Conservation (phyloP, 1,284 basidiomycete species). For the Cryptococcus floricola region DNA sequence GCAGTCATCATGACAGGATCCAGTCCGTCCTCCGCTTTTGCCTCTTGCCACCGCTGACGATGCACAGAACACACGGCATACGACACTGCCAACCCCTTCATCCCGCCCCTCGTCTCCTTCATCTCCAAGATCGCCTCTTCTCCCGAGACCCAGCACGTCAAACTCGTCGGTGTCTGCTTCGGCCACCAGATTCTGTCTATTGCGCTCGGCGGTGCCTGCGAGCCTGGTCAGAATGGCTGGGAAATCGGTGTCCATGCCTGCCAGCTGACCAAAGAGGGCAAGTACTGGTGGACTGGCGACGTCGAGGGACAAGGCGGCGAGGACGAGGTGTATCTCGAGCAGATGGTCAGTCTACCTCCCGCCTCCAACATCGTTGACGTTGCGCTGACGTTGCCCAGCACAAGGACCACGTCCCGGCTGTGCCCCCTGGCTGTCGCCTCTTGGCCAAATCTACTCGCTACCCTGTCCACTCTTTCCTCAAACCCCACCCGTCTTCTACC, state of each 20-base stretch:
- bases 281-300: constrained; percentile 44
- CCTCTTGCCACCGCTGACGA: not conserved
- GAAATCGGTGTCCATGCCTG: constrained; percentile 52
- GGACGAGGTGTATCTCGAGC: constrained; percentile 50
- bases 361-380: not conserved
- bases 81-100: constrained; percentile 33
- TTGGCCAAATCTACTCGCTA: constrained; percentile 50
- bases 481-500: constrained; percentile 46
- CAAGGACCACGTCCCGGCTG: constrained; percentile 50
- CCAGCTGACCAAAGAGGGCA: constrained; percentile 49
- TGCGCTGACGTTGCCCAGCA: constrained; percentile 34
- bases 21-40: constrained; percentile 36
- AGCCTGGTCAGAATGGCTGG: constrained; percentile 52
- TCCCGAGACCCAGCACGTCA: constrained; percentile 30
- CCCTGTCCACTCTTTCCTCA: constrained; percentile 52
- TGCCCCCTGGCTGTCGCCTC: constrained; percentile 50
- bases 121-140: constrained; percentile 28
- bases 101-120: constrained; percentile 34
- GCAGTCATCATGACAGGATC: constrained; percentile 55
- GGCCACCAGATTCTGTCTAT: constrained; percentile 55
- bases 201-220: constrained; percentile 51
- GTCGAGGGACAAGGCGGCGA: constrained; percentile 37
- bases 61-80: constrained; percentile 42
- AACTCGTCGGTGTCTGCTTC: constrained; percentile 52
- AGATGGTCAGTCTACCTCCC: constrained; percentile 43